Percentiles rank a stretch among this genome's conserved stretches.
Conservation (phyloP, 495 filamentous ascomycete genomes). For the Talaromyces liani region DNA sequence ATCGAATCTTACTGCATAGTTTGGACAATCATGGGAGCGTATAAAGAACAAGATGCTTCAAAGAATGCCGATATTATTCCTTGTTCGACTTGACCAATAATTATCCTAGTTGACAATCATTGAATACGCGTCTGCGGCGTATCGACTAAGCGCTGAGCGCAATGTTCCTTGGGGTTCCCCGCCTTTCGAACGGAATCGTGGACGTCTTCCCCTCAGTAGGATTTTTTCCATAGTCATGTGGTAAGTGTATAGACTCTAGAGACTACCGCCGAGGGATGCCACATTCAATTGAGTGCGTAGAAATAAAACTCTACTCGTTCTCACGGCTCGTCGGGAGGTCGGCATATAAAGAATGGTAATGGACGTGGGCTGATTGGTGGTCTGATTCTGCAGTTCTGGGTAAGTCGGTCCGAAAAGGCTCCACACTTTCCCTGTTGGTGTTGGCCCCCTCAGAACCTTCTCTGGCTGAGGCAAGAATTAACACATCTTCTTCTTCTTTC, state of each 20-base stretch:
- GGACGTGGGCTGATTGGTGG: background rate
- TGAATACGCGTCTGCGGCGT: background rate
- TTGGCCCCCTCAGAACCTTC: background rate
- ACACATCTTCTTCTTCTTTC: background rate
- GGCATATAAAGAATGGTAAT: background rate
- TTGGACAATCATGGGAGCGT: background rate
- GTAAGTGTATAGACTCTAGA: no score
- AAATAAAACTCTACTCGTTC: background rate
- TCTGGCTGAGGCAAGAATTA: background rate
- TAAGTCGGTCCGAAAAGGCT: background rate
- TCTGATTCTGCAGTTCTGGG: background rate
- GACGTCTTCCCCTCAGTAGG: background rate
- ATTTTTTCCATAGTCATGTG: no score
- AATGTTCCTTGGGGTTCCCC: background rate
- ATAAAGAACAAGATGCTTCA: background rate
- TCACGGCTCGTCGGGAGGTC: background rate
- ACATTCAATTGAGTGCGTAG: no score
- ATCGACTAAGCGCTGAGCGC: background rate
- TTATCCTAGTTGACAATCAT: background rate
- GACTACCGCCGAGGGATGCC: no score
- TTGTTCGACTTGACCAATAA: background rate
- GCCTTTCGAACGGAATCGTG: background rate
- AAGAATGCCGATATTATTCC: background rate
- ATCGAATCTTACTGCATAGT: background rate
- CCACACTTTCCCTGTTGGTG: background rate